phyloP scores from a whole-genome alignment of 2,329 filamentous ascomycete species.

The Aspergillus puulaauensis region DNA sequence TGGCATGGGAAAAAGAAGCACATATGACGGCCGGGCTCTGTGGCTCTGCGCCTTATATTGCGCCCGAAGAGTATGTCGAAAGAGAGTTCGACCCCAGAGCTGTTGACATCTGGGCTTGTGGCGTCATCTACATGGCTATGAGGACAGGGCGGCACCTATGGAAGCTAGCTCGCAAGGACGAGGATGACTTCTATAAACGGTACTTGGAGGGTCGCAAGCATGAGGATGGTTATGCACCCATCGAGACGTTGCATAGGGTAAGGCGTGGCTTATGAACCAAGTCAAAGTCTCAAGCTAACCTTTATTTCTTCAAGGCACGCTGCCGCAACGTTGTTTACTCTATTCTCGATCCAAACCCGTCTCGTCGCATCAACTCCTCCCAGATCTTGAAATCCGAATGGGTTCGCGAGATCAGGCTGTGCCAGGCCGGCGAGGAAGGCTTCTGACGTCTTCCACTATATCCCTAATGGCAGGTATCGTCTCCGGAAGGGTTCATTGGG shows the following conservation, averaged over 20 bases:
- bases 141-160: constrained; percentile 91
- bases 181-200: constrained; percentile 94
- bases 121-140: constrained; percentile 99
- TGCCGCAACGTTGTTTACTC: constrained; percentile 99
- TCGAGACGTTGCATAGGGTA: constrained; percentile 92
- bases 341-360: constrained; percentile 91
- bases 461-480: constrained; percentile 11
- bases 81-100: constrained; percentile 95
- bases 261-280: constrained; percentile 37
- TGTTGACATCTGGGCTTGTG: constrained; percentile 98
- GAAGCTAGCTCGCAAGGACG: constrained; percentile 94
- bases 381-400: constrained; percentile 98
- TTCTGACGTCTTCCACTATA: constrained; percentile 52
- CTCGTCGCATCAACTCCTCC: constrained; percentile 87
- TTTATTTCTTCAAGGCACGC: constrained; percentile 64
- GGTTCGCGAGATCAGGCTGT: constrained; percentile 96
- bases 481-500: constrained; percentile 12
- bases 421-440: constrained; percentile 94
- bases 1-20: constrained; percentile 98
- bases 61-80: constrained; percentile 92
- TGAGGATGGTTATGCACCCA: constrained; percentile 93
- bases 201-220: constrained; percentile 91
- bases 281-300: constrained; percentile 15
- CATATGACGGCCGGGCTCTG: constrained; percentile 98
- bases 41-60: constrained; percentile 94